Conservation (phyloP, 1,284 basidiomycete species). For the Trichosporon asahii region DNA sequence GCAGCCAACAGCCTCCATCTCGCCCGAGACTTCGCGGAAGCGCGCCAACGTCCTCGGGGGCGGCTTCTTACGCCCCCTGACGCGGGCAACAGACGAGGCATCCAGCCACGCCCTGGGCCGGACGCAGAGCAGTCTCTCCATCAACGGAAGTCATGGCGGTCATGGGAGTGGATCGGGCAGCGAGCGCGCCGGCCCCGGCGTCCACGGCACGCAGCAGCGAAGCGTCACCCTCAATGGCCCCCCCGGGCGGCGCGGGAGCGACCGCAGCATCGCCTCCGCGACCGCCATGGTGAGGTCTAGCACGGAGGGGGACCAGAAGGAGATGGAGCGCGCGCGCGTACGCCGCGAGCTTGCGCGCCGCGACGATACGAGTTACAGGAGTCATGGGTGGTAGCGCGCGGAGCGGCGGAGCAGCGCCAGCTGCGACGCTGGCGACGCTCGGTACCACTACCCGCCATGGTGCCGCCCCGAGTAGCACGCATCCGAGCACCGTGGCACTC, state of each 20-base stretch:
- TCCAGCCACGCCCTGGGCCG: slow-evolving; percentile 15
- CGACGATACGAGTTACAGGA: slow-evolving; percentile 42
- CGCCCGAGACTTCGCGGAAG: slow-evolving; percentile 25
- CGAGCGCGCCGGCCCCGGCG: neutral
- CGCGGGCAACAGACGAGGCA: slow-evolving; percentile 28
- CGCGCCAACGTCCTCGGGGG: slow-evolving; percentile 34
- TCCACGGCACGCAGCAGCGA: neutral
- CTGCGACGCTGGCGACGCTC: too few species aligned
- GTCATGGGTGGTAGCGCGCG: slow-evolving; percentile 48
- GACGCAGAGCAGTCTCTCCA: slow-evolving; percentile 12
- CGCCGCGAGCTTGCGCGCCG: slow-evolving; percentile 30
- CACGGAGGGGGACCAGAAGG: slow-evolving; percentile 36
- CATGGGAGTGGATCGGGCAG: too few species aligned
- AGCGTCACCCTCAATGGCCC: neutral
- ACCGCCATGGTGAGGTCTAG: slow-evolving; percentile 38
- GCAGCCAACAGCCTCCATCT: slow-evolving; percentile 11
- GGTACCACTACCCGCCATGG: too few species aligned
- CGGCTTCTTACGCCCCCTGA: slow-evolving; percentile 42
- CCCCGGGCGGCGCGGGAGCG: neutral
- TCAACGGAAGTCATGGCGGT: neutral
- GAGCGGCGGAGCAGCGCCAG: too few species aligned
- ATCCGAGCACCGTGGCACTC: too few species aligned
- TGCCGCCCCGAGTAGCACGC: too few species aligned
- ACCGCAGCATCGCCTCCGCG: slow-evolving; percentile 14
- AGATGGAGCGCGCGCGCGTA: slow-evolving; percentile 23